These are phyloP conservation scores for Ilyonectria mors-panacis DNA, from an alignment of 2,329 filamentous ascomycete species.

Conservation along the genomic window DNA sequence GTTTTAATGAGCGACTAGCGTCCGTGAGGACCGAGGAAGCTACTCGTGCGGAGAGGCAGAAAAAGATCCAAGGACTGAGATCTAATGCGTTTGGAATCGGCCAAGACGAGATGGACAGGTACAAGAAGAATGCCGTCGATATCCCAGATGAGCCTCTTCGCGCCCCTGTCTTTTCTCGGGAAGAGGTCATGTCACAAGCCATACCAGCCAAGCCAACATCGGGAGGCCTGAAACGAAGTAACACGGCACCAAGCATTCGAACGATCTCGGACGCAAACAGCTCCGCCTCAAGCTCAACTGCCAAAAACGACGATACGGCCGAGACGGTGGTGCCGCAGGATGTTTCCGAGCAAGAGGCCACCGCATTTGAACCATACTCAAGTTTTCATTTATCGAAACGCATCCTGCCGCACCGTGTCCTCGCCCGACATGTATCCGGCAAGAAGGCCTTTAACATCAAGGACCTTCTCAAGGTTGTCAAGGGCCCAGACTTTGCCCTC, in stretches of 20 bases:
- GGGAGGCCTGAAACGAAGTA: conserved; percentile 59
- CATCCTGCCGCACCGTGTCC: conserved; percentile 83
- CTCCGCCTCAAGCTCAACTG: conserved; percentile 28
- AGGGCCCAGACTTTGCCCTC: conserved; percentile 84
- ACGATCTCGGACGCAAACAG: conserved; percentile 40
- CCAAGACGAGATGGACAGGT: conserved; percentile 71
- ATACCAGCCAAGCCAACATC: conserved; percentile 36
- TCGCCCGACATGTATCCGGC: conserved; percentile 82
- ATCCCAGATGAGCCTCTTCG: conserved; percentile 65
- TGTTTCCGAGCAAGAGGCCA: conserved; percentile 46
- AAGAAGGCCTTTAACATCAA: conserved; percentile 86
- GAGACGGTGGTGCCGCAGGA: conserved; percentile 39
- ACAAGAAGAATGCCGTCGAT: conserved; percentile 70
- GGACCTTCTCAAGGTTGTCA: conserved; percentile 84
- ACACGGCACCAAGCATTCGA: conserved; percentile 56
- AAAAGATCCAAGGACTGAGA: conserved; percentile 67
- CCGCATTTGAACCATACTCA: conserved; percentile 88
- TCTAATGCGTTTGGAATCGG: conserved; percentile 71
- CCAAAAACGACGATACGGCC: conserved; percentile 15
- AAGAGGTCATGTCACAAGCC: conserved; percentile 68
- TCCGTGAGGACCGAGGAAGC: conserved; percentile 74
- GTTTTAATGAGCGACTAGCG: conserved; percentile 90
- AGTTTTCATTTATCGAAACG: conserved; percentile 86
- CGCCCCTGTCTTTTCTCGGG: conserved; percentile 71
- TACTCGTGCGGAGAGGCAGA: conserved; percentile 64